Conservation (phyloP, 2,329 filamentous ascomycete genomes). For the Penicillium sp. region DNA sequence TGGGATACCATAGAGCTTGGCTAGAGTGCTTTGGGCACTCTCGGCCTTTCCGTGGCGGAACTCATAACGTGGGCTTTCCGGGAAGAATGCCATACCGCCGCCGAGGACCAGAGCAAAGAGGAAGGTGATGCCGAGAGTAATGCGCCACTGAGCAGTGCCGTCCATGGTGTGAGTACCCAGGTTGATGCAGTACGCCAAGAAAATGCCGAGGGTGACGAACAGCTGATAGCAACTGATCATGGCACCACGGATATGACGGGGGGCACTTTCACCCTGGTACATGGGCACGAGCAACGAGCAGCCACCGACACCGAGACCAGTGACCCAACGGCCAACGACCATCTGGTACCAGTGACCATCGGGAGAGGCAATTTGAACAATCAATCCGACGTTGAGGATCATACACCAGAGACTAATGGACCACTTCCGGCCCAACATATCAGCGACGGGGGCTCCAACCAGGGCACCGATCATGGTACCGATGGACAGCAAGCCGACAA, state of each 20-base stretch:
- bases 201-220: constrained; percentile 49
- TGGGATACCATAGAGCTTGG: constrained; percentile 55
- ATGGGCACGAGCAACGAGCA: constrained; percentile 47
- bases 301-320: constrained; percentile 47
- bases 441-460: constrained; percentile 41
- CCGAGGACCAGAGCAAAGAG: constrained; percentile 56
- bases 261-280: constrained; percentile 48
- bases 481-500: constrained; percentile 44
- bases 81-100: constrained; percentile 55
- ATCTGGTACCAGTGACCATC: constrained; percentile 42
- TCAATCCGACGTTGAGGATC: constrained; percentile 42
- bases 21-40: constrained; percentile 51
- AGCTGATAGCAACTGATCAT: constrained; percentile 50
- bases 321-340: constrained; percentile 44
- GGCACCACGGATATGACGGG: constrained; percentile 47
- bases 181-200: constrained; percentile 48
- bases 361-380: constrained; percentile 45
- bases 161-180: constrained; percentile 40
- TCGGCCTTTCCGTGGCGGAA: constrained; percentile 56
- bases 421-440: constrained; percentile 43
- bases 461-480: constrained; percentile 46
- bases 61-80: constrained; percentile 58
- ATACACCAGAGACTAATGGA: constrained; percentile 43
- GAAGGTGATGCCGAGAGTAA: constrained; percentile 57
- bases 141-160: constrained; percentile 49